phyloP scores from a whole-genome alignment of 2,329 filamentous ascomycete genomes.

The Lanzia echinophila region DNA sequence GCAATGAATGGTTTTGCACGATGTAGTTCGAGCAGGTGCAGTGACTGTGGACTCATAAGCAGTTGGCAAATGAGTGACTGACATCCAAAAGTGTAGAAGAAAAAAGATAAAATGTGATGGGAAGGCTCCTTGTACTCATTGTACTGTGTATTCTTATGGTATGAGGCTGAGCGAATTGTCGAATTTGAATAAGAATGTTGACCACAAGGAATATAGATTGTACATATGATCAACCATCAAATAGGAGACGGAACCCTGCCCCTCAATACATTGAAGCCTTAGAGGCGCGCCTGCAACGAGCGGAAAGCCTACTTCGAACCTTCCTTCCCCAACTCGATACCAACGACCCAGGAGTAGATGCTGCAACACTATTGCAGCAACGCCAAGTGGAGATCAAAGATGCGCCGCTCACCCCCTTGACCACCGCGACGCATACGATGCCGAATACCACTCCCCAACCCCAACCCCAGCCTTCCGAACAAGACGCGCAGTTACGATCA shows the following conservation, averaged over 20 bases:
- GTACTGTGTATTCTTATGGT: slow-evolving; percentile 98
- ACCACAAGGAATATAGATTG: slow-evolving; percentile 46
- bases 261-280: slow-evolving; percentile 69
- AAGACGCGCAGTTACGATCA: slow-evolving; percentile 74
- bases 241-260: slow-evolving; percentile 63
- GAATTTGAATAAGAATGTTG: slow-evolving; percentile 1
- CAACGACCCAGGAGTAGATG: slow-evolving; percentile 76
- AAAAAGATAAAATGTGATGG: slow-evolving; percentile 85
- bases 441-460: background rate
- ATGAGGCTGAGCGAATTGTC: slow-evolving; percentile 28
- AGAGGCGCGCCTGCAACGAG: slow-evolving; percentile 60
- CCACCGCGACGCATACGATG: background rate
- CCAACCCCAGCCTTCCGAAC: slow-evolving; percentile 31
- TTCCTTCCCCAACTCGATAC: slow-evolving; percentile 63
- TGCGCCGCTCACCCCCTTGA: slow-evolving; percentile 32
- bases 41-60: too few species aligned
- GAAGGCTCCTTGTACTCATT: slow-evolving; percentile 88
- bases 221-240: slow-evolving; percentile 73
- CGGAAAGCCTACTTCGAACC: slow-evolving; percentile 57
- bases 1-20: too few species aligned
- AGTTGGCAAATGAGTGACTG: too few species aligned
- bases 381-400: slow-evolving; percentile 39
- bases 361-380: slow-evolving; percentile 55
- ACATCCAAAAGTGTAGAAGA: slow-evolving; percentile 67
- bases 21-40: too few species aligned